Evolutionary conservation across 179 eudicot species (phyloP), one percentile per base, ranked within the genome.

Genomic region (Beta macrorhiza): DNA sequence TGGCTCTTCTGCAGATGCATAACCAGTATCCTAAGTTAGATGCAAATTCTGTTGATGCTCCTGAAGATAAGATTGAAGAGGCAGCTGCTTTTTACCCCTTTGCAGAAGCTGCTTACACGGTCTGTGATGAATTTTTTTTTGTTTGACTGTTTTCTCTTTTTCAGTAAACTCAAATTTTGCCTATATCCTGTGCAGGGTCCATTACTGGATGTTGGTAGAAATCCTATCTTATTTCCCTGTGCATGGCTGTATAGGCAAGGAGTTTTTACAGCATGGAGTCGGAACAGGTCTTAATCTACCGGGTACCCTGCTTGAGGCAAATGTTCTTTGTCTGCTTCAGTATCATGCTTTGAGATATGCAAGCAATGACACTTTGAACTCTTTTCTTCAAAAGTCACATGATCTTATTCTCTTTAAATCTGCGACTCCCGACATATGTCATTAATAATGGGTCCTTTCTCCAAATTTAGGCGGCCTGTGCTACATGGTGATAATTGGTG

Each of bases 171-270:
- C 62, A 74, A 52, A 51, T 45, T 22, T 51, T 47, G 57, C 2
- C 20, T 72, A 17, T 80, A 17, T 61, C 76, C 85, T 72, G 29
- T 85, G 79, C 87, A 91, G 95, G 95, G 97, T 72, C 91, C 88
- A 53, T 83, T 91, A 79, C 97, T 93, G 81, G 97, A 93, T 88
- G 84, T 93, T 80, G 97, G 97, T 82, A 89, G 97, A 86, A 91
- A 89, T 83, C 92, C 88, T 81, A 53, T 93, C 72, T 79, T 87
- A 75, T 93, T 91, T 87, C 91, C 95, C 53, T 93, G 95, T 80
- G 89, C 85, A n/a, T 93, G 97, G 97, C 91, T 93, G 65, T 86
- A 89, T 78, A 91, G 97, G 85, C 97, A 93, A 88, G 97, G 95
- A 69, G 84, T 93, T 80, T 78, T 91, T 55, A 83, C 90, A 44